Base-by-base conservation (phyloP, 2,329 filamentous ascomycete genomes). In the Colletotrichum simmondsii region DNA sequence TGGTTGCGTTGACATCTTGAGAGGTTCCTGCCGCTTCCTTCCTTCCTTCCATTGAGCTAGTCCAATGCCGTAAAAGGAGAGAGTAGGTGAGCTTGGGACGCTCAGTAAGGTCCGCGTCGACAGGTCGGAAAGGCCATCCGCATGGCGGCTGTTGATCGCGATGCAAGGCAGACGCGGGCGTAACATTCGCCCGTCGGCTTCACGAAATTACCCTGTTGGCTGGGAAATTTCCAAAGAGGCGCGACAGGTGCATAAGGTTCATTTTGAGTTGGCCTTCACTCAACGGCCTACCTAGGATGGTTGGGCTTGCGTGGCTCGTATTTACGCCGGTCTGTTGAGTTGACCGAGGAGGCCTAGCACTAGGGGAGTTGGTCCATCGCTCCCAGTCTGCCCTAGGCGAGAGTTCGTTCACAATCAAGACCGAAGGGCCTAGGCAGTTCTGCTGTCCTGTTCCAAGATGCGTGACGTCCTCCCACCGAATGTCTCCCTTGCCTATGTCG, bases 121-220 rank as follows among this genome's bases (percentile, higher is more conserved):
- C 57, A 72, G 49, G 57, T 73, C 62, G 68, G 68, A 26, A 73
- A 53, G 53, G 24, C 22, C 30, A 28, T 62, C 62, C 62, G 68
- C 56, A 67, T 63, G 62, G 62, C 57, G 63, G 62, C 68, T 72
- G 62, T 72, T 73, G 57, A 67, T 71, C 63, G 71, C 57, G 68
- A 63, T 73, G 64, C 58, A 53, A 58, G 57, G 49, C 71, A 65
- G 53, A 32, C 32, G 52, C 58, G 56, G 61, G 16, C 61, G 26
- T 72, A 66, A 10, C 68, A 30, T 61, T 19, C 24, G 52, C 24
- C 62, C 52, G 22, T 35, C 61, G 35, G 60, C 7, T 26, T 59
- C 19, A 26, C n/a, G 70, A 73, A 73, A 62, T 63, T 62, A 72
- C 62, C 68, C 71, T 63, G 68, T 72, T 73, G 71, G 71, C 71